A percentile compares a stretch with the other conserved stretches of the same genome.
Conservation (phyloP, 1,284 basidiomycete genomes). For the Stygiomarasmius scandens region DNA sequence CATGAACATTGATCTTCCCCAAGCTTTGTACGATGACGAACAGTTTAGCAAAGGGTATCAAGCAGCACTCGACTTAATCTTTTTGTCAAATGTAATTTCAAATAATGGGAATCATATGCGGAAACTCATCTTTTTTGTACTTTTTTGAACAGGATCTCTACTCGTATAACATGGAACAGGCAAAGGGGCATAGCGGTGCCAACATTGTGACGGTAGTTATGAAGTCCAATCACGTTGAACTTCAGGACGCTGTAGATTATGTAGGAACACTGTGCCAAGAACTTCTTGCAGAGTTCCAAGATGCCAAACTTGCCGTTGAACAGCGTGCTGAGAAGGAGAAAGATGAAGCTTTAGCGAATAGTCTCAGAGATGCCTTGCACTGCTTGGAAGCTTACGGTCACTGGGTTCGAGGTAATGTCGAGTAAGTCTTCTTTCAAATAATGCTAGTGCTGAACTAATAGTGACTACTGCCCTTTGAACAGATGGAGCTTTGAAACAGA, state of each 20-base stretch:
- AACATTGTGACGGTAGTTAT: conserved; percentile 53
- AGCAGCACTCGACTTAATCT: not conserved
- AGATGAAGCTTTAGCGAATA: conserved; percentile 39
- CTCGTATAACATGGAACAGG: conserved; percentile 56
- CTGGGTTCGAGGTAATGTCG: conserved; percentile 28
- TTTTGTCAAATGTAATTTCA: not conserved
- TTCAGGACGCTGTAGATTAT: conserved; percentile 47
- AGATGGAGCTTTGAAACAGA: conserved; percentile 38
- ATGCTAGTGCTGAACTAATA: too few species aligned
- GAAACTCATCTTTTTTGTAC: not conserved
- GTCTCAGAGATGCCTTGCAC: too few species aligned
- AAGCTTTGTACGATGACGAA: not conserved
- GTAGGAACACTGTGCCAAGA: conserved; percentile 44
- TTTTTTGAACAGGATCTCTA: conserved; percentile 43
- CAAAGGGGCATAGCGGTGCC: conserved; percentile 46
- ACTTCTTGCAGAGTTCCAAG: conserved; percentile 31
- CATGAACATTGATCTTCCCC: not conserved
- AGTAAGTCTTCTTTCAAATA: conserved; percentile 5
- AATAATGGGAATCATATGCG: not conserved
- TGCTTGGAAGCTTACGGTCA: conserved; percentile 31
- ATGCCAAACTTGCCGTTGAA: not conserved
- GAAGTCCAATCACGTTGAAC: conserved; percentile 38
- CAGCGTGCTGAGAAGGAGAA: conserved; percentile 34
- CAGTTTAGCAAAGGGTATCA: not conserved
- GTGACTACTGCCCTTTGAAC: not conserved